Evolutionary conservation across 768 basidiomycete species (phyloP).

Genomic region (Suillus weaverae): DNA sequence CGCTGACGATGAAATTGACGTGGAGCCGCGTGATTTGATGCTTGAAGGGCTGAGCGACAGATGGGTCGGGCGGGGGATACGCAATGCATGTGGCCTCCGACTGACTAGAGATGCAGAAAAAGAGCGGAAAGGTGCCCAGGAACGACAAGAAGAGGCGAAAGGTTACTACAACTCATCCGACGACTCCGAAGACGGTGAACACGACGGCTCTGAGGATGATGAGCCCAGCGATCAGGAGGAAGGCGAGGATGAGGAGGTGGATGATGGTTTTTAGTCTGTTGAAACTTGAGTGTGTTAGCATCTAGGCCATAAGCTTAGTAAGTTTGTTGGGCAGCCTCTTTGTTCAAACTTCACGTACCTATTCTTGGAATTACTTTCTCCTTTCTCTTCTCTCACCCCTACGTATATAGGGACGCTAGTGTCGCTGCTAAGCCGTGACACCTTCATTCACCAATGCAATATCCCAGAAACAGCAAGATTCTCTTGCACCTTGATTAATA

Average conservation of each 20-base stretch:
- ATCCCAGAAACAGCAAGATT: not conserved
- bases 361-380: too few species aligned
- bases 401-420: too few species aligned
- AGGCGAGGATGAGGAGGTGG: not conserved
- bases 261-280: not conserved
- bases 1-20: slow-evolving; percentile 11
- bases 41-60: slow-evolving; percentile 16
- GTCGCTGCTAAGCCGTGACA: too few species aligned
- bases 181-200: not conserved
- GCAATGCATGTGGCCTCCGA: slow-evolving; percentile 16
- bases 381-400: too few species aligned
- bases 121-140: slow-evolving; percentile 2
- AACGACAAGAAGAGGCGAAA: slow-evolving; percentile 1
- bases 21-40: not conserved
- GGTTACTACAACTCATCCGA: not conserved
- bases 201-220: not conserved
- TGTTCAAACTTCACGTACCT: too few species aligned
- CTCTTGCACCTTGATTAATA: not conserved
- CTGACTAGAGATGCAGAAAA: slow-evolving; percentile 2
- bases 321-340: too few species aligned
- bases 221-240: not conserved
- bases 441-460: not conserved
- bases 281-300: too few species aligned
- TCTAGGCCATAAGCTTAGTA: too few species aligned
- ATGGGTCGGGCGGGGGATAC: slow-evolving; percentile 17